These are phyloP conservation scores for Miscanthus lutarioriparius DNA, from an alignment of 176 grass and related monocot genomes.

Conservation along the genomic window DNA sequence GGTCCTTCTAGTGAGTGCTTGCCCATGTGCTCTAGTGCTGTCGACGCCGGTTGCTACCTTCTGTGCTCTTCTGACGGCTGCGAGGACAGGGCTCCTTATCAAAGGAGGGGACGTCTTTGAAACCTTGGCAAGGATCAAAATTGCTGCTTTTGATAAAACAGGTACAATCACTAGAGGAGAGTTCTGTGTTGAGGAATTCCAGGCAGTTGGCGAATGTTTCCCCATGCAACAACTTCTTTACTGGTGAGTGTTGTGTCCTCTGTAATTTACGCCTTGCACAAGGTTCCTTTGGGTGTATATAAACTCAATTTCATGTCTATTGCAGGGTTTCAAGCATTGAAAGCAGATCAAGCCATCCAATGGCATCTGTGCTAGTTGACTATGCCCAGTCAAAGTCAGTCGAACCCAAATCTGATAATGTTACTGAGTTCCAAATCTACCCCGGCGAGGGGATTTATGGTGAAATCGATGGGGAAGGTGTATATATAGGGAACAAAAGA, in stretches of 20 bases:
- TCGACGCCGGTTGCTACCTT: constrained; percentile 92
- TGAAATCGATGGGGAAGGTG: constrained; percentile 62
- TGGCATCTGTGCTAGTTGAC: constrained; percentile 79
- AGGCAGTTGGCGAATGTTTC: constrained; percentile 31
- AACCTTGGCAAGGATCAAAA: constrained; percentile 61
- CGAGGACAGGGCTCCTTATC: constrained; percentile 71
- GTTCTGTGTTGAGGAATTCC: constrained; percentile 73
- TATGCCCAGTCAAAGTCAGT: constrained; percentile 71
- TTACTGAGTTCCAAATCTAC: constrained; percentile 69
- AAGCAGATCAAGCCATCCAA: constrained; percentile 96
- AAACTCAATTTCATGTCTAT: constrained; percentile 20
- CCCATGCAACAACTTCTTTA: constrained; percentile 60
- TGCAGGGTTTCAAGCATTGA: constrained; percentile 92
- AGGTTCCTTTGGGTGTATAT: background rate
- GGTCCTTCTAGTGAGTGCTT: constrained; percentile 90
- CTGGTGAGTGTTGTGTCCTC: constrained; percentile 40
- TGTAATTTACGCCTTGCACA: too few species aligned
- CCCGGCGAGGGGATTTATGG: constrained; percentile 88
- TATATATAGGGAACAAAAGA: constrained; percentile 90
- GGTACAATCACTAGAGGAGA: constrained; percentile 94
- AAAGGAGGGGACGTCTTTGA: constrained; percentile 98
- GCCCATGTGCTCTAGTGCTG: constrained; percentile 88
- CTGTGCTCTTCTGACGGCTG: constrained; percentile 81
- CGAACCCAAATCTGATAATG: constrained; percentile 75
- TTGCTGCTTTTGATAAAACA: constrained; percentile 92